Base-by-base conservation (phyloP, 176 grass and related monocot species). In the Carex pumila region DNA sequence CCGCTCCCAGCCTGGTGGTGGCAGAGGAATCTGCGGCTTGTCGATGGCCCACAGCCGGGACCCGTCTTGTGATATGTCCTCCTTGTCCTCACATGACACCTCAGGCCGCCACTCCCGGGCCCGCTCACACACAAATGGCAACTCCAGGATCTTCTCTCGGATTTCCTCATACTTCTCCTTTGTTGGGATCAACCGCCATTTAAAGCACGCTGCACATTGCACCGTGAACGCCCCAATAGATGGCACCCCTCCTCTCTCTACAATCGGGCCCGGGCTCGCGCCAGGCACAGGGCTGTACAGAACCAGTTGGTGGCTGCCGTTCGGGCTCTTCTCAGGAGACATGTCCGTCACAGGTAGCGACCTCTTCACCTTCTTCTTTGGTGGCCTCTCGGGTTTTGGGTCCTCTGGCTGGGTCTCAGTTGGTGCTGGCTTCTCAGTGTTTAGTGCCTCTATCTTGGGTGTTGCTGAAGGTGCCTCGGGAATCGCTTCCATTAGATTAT, bases 91-190 rank as follows among this genome's bases (percentile, higher is more conserved):
- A 15, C 94, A 97, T 59, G 84, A 73, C 30, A 94, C 68, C 83
- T 87, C 86, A 17, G 89, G 86, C 8, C 89, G 90, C 94, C 91
- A 94, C 72, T 89, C 90, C 80, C 70, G 49, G 15, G 87, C 88
- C 67, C 82, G 81, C 34, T 92, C 76, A 18, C 91, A 97, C 1
- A 73, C 41, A 88, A 99, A 99, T 36, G 88, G 92, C 34, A 87
- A 75, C n/a, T 79, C 12, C 64, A 59, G 52, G 65, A 84, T 81
- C 10, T 49, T 70, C 22, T 89, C 92, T 56, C 92, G 86, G 71
- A 94, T 88, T 87, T 90, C 88, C 82, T 97, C 94, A 11, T 94
- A 97, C 72, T 90, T 94, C 25, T 92, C 83, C 86, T 94, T 90
- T 62, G 80, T 81, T 50, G 94, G 83, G 81, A 94, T 73, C 19